These are phyloP conservation scores for Talaromyces sp. DNA, from an alignment of 2,329 filamentous ascomycete species.

Conservation along the genomic window DNA sequence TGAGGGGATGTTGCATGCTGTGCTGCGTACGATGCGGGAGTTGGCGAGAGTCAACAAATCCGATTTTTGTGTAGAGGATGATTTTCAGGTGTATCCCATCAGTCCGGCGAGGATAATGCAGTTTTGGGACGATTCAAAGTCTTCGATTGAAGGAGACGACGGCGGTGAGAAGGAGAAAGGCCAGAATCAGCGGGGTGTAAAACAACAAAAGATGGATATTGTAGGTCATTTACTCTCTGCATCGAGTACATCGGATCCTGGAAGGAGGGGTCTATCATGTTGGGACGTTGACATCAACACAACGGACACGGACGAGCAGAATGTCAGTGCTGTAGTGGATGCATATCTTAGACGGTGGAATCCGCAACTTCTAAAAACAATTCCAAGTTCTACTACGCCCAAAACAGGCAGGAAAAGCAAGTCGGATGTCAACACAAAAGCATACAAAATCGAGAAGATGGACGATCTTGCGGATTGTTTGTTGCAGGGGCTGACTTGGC, in stretches of 20 bases:
- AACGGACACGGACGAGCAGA: neutral
- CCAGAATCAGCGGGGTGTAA: conserved; percentile 27
- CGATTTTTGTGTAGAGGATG: conserved; percentile 34
- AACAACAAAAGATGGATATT: conserved; percentile 60
- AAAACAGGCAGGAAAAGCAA: neutral
- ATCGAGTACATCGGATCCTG: neutral
- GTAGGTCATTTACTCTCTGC: conserved; percentile 36
- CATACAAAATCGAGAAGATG: conserved; percentile 54
- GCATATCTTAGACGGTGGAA: conserved; percentile 13
- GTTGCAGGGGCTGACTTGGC: conserved; percentile 72
- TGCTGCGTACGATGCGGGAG: conserved; percentile 55
- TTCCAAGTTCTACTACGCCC: too few relatives aligned
- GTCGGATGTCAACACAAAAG: neutral
- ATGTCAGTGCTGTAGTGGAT: neutral
- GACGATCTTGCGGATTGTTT: conserved; percentile 80
- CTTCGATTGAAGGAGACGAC: neutral
- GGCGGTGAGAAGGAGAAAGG: conserved; percentile 18
- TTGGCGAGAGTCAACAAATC: conserved; percentile 22
- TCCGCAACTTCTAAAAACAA: neutral
- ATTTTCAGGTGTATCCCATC: conserved; percentile 48
- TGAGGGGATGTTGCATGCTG: conserved; percentile 75
- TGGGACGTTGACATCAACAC: neutral
- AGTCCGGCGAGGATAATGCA: conserved; percentile 53
- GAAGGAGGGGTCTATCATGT: neutral
- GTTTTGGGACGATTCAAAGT: conserved; percentile 46